Evolutionary conservation across 768 basidiomycete genomes (phyloP).

Genomic region (Leccinum broughii): DNA sequence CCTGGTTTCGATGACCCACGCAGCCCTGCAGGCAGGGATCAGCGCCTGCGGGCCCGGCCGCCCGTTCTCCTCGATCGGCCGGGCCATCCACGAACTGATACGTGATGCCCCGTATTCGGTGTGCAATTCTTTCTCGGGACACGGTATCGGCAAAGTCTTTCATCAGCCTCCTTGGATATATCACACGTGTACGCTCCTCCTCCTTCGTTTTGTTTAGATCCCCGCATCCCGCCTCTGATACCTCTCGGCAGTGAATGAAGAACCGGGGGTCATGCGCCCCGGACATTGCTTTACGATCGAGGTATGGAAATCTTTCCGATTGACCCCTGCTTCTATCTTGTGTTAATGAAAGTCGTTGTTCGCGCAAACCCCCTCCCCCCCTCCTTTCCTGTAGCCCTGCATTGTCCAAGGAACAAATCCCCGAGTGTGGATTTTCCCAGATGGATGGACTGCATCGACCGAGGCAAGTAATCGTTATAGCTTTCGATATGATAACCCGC

Average conservation of each 20-base stretch:
- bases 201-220: background rate
- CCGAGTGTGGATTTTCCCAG: slow-evolving; percentile 76
- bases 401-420: slow-evolving; percentile 76
- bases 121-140: slow-evolving; percentile 75
- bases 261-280: slow-evolving; percentile 76
- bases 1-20: slow-evolving; percentile 60
- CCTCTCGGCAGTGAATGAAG: slow-evolving; percentile 66
- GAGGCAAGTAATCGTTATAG: slow-evolving; percentile 47
- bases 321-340: no score
- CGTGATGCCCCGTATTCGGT: slow-evolving; percentile 49
- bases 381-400: slow-evolving; percentile 50
- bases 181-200: slow-evolving; percentile 58
- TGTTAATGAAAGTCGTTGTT: no score
- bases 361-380: no score
- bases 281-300: slow-evolving; percentile 96
- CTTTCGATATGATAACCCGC: background rate
- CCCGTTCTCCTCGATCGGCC: slow-evolving; percentile 70
- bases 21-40: slow-evolving; percentile 73
- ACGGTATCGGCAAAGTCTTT: slow-evolving; percentile 83
- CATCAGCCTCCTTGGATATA: slow-evolving; percentile 83
- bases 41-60: slow-evolving; percentile 68
- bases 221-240: background rate
- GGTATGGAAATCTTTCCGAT: slow-evolving; percentile 38
- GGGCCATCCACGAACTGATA: slow-evolving; percentile 59
- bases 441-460: slow-evolving; percentile 93